Evolutionary conservation across 257 asterid genomes (phyloP).

Genomic region (Nicotiana sylvestris): DNA sequence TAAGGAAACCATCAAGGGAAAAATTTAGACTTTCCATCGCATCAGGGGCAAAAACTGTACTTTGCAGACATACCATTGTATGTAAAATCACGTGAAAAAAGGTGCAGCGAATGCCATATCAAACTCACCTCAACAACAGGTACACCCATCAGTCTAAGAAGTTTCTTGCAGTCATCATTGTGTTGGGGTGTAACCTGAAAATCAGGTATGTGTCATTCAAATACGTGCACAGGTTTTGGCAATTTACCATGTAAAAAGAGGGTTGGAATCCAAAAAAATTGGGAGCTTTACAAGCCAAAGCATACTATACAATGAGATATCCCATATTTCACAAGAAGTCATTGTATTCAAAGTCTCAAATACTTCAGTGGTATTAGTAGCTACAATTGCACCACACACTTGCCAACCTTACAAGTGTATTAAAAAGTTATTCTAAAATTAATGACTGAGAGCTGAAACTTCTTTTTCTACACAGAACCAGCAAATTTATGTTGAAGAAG

Average conservation of each 20-base stretch:
- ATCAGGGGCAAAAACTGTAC: background rate
- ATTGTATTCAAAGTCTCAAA: background rate
- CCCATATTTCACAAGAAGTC: background rate
- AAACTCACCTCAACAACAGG: constrained; percentile 90
- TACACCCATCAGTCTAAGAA: constrained; percentile 95
- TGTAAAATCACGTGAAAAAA: background rate
- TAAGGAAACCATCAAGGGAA: constrained; percentile 25
- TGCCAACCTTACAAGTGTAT: background rate
- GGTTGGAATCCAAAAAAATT: background rate
- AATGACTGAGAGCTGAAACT: background rate
- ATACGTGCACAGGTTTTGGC: background rate
- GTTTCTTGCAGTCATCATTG: constrained; percentile 92
- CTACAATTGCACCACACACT: background rate
- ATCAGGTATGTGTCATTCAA: constrained; percentile 9
- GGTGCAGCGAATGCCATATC: constrained; percentile 2
- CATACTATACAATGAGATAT: background rate
- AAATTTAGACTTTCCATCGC: background rate
- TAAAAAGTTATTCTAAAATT: background rate
- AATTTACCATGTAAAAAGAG: background rate
- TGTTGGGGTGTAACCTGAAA: constrained; percentile 85
- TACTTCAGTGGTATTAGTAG: background rate
- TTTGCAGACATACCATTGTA: background rate
- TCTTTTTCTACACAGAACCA: background rate
- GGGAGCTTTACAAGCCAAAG: background rate
- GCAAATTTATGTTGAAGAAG: background rate